Evolutionary conservation across 2,329 filamentous ascomycete genomes (phyloP).

Genomic region (Ophiostoma ips): DNA sequence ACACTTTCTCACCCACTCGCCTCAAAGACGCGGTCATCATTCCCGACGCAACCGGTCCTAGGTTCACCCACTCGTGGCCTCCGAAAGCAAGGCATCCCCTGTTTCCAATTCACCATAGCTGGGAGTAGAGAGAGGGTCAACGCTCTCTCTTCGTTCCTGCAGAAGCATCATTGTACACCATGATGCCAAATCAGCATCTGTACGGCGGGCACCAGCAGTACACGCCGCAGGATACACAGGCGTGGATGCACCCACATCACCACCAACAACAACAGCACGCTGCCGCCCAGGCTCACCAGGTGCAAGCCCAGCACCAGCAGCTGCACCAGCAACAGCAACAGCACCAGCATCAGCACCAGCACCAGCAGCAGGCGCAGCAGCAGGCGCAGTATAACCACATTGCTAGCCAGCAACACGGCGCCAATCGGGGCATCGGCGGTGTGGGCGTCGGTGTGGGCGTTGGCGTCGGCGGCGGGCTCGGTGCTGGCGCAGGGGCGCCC

Average conservation of each 20-base stretch:
- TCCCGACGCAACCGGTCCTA: not conserved
- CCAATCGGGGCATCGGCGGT: not conserved
- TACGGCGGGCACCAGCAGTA: constrained; percentile 56
- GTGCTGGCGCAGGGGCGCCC: constrained; percentile 17
- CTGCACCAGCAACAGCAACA: constrained; percentile 45
- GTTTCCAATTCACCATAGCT: not conserved
- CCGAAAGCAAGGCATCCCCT: not conserved
- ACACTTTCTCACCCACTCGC: not conserved
- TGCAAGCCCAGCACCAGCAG: constrained; percentile 34
- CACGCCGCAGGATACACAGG: constrained; percentile 43
- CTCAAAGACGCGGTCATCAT: not conserved
- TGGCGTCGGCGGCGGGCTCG: constrained; percentile 29
- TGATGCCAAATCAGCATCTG: constrained; percentile 51
- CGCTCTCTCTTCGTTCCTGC: not conserved
- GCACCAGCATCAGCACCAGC: constrained; percentile 45
- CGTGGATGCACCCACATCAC: constrained; percentile 57
- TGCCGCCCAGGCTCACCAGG: constrained; percentile 18
- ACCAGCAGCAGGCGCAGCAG: constrained; percentile 25
- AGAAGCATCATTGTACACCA: constrained; percentile 17
- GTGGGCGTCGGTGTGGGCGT: not conserved
- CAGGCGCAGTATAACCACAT: constrained; percentile 61
- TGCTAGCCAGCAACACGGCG: constrained; percentile 22
- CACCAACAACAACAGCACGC: constrained; percentile 51
- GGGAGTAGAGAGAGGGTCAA: not conserved
- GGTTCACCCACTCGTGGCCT: not conserved